These are phyloP conservation scores for Crithidia brevicula DNA, from an alignment of 208 protist genomes.

Conservation along the genomic window DNA sequence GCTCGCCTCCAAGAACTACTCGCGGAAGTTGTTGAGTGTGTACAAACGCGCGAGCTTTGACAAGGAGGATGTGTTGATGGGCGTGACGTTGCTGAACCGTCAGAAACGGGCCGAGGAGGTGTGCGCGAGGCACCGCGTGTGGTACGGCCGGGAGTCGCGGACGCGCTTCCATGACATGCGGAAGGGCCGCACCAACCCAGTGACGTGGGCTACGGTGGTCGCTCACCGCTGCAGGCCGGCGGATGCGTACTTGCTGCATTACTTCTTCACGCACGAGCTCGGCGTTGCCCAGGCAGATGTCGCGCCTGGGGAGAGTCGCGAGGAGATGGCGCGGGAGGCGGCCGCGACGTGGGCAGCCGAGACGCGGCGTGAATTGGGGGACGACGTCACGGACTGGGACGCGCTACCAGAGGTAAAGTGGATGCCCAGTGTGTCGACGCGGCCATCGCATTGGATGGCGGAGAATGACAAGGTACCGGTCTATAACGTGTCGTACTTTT, in stretches of 20 bases:
- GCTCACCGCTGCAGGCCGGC: conserved; percentile 24
- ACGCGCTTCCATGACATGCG: conserved; percentile 21
- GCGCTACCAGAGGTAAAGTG: neutral
- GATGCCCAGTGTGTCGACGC: neutral
- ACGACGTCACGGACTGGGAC: neutral
- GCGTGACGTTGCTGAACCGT: neutral
- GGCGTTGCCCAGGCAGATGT: neutral
- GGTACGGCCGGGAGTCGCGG: neutral
- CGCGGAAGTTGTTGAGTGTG: too few species aligned
- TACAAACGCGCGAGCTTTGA: neutral
- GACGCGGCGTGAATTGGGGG: neutral
- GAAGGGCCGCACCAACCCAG: neutral
- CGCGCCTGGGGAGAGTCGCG: neutral
- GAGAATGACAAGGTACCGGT: conserved; percentile 1
- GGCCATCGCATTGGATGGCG: neutral
- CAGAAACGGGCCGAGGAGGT: neutral
- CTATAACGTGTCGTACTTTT: conserved; percentile 7
- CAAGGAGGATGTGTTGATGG: conserved; percentile 12
- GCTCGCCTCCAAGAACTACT: neutral
- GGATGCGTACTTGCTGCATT: conserved; percentile 10
- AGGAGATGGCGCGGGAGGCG: neutral
- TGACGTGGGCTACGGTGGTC: conserved; percentile 21
- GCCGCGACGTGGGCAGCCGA: neutral
- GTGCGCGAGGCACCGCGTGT: neutral
- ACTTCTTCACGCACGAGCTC: conserved; percentile 16